Evolutionary conservation across 257 asterid species (phyloP).

Genomic region (Voacanga thouarsii): DNA sequence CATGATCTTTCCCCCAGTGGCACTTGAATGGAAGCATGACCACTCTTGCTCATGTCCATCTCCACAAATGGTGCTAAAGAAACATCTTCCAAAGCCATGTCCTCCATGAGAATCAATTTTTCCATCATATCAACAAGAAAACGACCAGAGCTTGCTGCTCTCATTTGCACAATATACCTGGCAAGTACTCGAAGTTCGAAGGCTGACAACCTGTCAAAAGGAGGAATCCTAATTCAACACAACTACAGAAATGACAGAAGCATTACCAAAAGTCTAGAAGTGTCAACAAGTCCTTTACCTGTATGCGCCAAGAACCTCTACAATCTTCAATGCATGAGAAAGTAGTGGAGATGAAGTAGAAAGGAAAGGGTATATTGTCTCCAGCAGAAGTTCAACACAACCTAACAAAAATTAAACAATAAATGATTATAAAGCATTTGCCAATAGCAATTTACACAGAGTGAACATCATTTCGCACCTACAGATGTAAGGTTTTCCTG

Average conservation of each 20-base stretch:
- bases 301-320: slow-evolving; percentile 95
- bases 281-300: slow-evolving; percentile 41
- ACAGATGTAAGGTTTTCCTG: slow-evolving; percentile 92
- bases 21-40: slow-evolving; percentile 96
- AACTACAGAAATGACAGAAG: neutral
- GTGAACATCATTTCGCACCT: slow-evolving; percentile 54
- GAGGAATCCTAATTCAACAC: slow-evolving; percentile 9
- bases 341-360: slow-evolving; percentile 73
- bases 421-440: slow-evolving; percentile 16
- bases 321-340: slow-evolving; percentile 74
- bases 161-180: slow-evolving; percentile 81
- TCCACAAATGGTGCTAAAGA: slow-evolving; percentile 96
- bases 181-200: slow-evolving; percentile 84
- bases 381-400: slow-evolving; percentile 95
- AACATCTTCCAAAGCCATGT: slow-evolving; percentile 74
- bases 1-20: slow-evolving; percentile 99
- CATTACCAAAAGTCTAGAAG: neutral
- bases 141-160: slow-evolving; percentile 63
- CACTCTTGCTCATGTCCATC: slow-evolving; percentile 90
- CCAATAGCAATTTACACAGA: slow-evolving; percentile 13
- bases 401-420: slow-evolving; percentile 47
- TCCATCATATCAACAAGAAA: slow-evolving; percentile 91
- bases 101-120: slow-evolving; percentile 67
- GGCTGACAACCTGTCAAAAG: slow-evolving; percentile 68
- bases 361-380: slow-evolving; percentile 84